phyloP scores from a whole-genome alignment of 2,329 filamentous ascomycete species.

The Rhynchosporium agropyri region DNA sequence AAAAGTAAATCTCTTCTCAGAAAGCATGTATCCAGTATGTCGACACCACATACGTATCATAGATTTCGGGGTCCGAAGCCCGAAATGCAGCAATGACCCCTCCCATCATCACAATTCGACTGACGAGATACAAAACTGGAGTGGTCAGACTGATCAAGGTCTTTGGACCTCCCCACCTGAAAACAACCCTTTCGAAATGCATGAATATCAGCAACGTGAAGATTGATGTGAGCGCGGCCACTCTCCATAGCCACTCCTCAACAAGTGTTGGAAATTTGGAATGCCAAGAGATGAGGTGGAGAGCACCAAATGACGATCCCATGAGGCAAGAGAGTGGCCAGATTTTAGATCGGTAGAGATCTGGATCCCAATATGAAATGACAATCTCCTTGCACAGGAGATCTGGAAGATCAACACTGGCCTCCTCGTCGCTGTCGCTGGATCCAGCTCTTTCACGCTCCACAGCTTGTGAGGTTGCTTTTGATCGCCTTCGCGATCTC shows the following conservation, averaged over 20 bases:
- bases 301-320: conserved; percentile 39
- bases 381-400: conserved; percentile 21
- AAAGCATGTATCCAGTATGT: conserved; percentile 38
- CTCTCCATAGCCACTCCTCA: conserved; percentile 42
- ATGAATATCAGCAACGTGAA: conserved; percentile 39
- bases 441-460: neutral
- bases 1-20: conserved; percentile 10
- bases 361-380: conserved; percentile 29
- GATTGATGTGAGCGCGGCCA: conserved; percentile 38
- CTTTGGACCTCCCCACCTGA: conserved; percentile 35
- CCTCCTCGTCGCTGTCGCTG: neutral
- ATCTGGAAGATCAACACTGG: neutral
- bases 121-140: conserved; percentile 35
- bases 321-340: conserved; percentile 36
- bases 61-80: conserved; percentile 22
- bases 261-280: conserved; percentile 39
- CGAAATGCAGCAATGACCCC: conserved; percentile 36
- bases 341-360: conserved; percentile 32
- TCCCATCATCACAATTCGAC: conserved; percentile 35
- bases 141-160: conserved; percentile 35
- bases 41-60: conserved; percentile 21
- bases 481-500: neutral
- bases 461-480: neutral
- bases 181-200: conserved; percentile 35
- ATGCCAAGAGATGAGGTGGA: conserved; percentile 43